A percentile compares a stretch with the other conserved stretches of the same genome.
Evolutionary conservation across 805 yeast species (phyloP).

Genomic region (Yamadazyma olivae): DNA sequence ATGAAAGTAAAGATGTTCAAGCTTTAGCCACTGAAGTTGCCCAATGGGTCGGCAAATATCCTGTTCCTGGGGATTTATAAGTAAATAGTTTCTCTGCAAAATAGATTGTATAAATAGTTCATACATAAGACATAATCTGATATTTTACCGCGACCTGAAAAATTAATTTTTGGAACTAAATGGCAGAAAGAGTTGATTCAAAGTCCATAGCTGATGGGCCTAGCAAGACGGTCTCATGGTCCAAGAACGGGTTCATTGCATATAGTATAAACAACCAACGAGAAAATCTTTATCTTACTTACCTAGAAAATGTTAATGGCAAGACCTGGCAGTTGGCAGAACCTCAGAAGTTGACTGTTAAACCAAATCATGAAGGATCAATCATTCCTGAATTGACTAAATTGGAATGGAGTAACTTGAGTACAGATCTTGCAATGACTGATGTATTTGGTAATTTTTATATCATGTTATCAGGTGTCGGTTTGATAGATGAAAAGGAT

Average conservation of each 20-base stretch:
- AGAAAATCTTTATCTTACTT: slow-evolving; percentile 53
- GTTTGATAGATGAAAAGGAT: slow-evolving; percentile 29
- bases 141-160: too few relatives aligned
- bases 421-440: slow-evolving; percentile 77
- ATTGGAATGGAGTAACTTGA: slow-evolving; percentile 73
- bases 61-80: slow-evolving; percentile 78
- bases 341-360: slow-evolving; percentile 38
- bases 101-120: too few relatives aligned
- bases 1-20: slow-evolving; percentile 58
- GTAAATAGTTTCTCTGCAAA: too few relatives aligned
- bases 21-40: slow-evolving; percentile 55
- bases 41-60: slow-evolving; percentile 70
- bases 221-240: slow-evolving; percentile 58
- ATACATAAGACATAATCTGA: too few relatives aligned
- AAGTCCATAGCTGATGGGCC: not conserved
- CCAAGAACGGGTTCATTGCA: slow-evolving; percentile 80
- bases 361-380: slow-evolving; percentile 20
- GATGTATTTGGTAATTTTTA: slow-evolving; percentile 66
- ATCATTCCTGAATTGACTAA: slow-evolving; percentile 32
- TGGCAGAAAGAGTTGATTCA: not conserved
- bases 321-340: slow-evolving; percentile 72
- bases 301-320: slow-evolving; percentile 74
- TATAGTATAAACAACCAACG: slow-evolving; percentile 45
- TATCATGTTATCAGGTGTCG: slow-evolving; percentile 41
- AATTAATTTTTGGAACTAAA: too few relatives aligned